Conservation (phyloP, 2,329 filamentous ascomycete species). For the Lasiodiplodia theobromae region DNA sequence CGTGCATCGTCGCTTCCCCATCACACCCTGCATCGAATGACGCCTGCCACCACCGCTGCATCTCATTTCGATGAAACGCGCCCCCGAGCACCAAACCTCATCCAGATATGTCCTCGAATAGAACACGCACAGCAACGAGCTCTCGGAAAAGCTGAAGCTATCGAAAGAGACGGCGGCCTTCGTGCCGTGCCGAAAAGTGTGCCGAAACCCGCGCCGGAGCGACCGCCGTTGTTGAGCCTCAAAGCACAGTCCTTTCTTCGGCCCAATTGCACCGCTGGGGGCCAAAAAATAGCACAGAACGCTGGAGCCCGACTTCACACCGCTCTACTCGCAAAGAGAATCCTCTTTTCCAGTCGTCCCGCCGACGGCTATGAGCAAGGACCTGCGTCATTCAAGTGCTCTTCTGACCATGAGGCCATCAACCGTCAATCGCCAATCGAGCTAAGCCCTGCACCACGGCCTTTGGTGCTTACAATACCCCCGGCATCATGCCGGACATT, state of each 20-base stretch:
- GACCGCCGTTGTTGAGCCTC: constrained; percentile 1
- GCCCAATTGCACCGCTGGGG: not conserved
- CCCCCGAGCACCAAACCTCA: not conserved
- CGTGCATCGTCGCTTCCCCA: not conserved
- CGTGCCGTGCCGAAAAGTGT: not conserved
- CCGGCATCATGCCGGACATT: not conserved
- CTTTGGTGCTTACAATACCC: not conserved
- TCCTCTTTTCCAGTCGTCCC: not conserved
- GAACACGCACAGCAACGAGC: not conserved
- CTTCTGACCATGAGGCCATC: not conserved
- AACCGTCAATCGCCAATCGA: not conserved
- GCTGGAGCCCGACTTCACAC: not conserved
- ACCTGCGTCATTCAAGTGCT: not conserved
- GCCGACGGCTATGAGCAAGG: not conserved
- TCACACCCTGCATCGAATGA: not conserved
- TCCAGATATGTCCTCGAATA: not conserved
- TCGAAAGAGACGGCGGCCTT: not conserved
- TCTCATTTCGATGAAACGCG: not conserved
- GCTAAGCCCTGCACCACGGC: not conserved
- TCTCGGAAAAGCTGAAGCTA: not conserved
- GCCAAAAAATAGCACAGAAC: not conserved
- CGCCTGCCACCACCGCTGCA: not conserved
- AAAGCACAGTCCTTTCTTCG: not conserved
- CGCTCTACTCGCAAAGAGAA: not conserved
- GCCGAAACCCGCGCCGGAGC: not conserved